Conservation (phyloP, 129 eudicot genomes). For the Chrysanthemum makinoi region DNA sequence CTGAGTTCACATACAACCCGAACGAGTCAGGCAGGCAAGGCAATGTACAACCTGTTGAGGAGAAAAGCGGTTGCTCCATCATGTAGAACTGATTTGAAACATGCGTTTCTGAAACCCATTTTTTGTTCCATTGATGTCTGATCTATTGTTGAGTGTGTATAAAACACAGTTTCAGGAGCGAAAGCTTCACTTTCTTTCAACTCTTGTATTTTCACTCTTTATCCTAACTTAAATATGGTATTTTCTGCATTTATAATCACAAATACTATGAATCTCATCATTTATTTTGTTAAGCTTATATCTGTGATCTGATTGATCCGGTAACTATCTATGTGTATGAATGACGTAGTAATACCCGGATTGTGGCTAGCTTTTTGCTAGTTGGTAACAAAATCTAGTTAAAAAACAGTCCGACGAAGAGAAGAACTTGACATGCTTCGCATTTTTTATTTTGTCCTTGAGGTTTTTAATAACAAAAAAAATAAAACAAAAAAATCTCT, state of each 20-base stretch:
- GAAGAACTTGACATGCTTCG: too few species aligned
- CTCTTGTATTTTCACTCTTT: conserved; percentile 12
- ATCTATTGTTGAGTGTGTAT: conserved; percentile 32
- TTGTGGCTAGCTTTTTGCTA: too few species aligned
- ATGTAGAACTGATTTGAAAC: conserved; percentile 41
- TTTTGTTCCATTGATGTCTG: conserved; percentile 30
- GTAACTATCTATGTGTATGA: too few species aligned
- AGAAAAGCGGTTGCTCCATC: conserved; percentile 74
- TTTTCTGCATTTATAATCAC: not conserved
- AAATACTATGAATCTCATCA: not conserved
- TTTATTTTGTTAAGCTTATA: too few species aligned
- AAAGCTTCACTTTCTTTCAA: conserved; percentile 16
- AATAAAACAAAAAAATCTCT: too few species aligned
- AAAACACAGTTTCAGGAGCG: conserved; percentile 23
- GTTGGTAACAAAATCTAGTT: too few species aligned
- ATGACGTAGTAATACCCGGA: too few species aligned
- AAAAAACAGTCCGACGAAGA: too few species aligned
- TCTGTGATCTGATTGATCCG: too few species aligned
- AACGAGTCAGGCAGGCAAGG: conserved; percentile 66
- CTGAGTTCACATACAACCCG: conserved; percentile 96
- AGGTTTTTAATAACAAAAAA: too few species aligned
- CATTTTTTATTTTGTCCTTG: too few species aligned
- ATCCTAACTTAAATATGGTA: conserved; percentile 14
- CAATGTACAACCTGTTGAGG: conserved; percentile 60
- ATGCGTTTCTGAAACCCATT: conserved; percentile 21